Percentiles rank a stretch among this genome's conserved stretches.
Evolutionary conservation across 768 basidiomycete species (phyloP).

Genomic region (Sporobolomyces pararoseus): DNA sequence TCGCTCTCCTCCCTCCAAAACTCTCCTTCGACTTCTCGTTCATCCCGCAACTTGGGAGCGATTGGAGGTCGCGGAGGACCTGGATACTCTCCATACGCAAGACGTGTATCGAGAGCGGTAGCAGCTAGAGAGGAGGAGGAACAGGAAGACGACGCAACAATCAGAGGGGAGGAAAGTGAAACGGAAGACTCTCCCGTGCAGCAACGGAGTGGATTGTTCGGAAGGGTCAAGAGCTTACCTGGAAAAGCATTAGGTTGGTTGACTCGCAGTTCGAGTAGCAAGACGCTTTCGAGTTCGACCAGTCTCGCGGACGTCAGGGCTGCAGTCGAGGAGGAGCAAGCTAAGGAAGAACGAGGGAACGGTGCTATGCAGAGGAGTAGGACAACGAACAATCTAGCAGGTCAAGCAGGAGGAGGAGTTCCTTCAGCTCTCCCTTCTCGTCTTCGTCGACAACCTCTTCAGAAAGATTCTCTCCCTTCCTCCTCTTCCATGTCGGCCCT

Average conservation of each 20-base stretch:
- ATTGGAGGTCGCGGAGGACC: slow-evolving; percentile 25
- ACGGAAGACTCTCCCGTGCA: slow-evolving; percentile 4
- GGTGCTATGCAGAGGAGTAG: slow-evolving; percentile 19
- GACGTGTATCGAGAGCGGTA: slow-evolving; percentile 14
- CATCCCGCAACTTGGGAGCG: slow-evolving; percentile 16
- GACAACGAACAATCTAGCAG: slow-evolving; percentile 14
- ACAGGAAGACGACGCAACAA: not conserved
- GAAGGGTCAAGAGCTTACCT: slow-evolving; percentile 25
- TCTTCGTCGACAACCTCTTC: not conserved
- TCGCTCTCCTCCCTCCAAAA: slow-evolving; percentile 6
- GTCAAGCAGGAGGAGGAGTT: not conserved
- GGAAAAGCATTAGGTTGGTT: slow-evolving; percentile 23
- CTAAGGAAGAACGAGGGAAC: not conserved
- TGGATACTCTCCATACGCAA: slow-evolving; percentile 36
- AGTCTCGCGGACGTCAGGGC: slow-evolving; percentile 31
- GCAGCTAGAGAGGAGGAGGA: not conserved
- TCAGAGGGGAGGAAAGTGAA: slow-evolving; percentile 6
- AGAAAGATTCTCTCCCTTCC: slow-evolving; percentile 2
- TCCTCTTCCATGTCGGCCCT: slow-evolving; percentile 35
- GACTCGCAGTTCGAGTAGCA: slow-evolving; percentile 10
- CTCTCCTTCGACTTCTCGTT: slow-evolving; percentile 10
- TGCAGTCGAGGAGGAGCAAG: slow-evolving; percentile 20
- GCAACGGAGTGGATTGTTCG: slow-evolving; percentile 21
- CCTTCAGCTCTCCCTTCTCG: slow-evolving; percentile 11
- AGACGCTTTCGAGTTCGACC: not conserved